Percentiles rank a stretch among this genome's conserved stretches.
phyloP scores from a whole-genome alignment of 2,329 filamentous ascomycete genomes.

The Niveomyces coronatus region DNA sequence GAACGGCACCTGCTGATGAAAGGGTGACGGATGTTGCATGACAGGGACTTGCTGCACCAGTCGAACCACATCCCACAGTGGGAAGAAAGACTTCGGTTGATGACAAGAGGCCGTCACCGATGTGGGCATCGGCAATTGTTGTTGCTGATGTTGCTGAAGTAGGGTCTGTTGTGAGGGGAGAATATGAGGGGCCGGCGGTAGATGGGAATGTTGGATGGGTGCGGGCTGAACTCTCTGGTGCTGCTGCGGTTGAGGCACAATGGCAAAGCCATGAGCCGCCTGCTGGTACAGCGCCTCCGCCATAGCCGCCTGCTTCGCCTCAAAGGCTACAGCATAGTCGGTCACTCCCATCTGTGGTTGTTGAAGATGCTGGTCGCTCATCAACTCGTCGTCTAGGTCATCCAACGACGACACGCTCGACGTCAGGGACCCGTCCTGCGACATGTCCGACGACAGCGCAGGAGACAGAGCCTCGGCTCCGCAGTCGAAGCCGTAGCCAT shows the following conservation, averaged over 20 bases:
- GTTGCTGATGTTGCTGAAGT: conserved; percentile 23
- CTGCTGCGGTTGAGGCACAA: too few species aligned
- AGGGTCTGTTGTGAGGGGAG: conserved; percentile 16
- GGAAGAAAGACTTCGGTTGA: conserved; percentile 37
- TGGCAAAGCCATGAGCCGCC: too few species aligned
- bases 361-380: conserved; percentile 36
- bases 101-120: conserved; percentile 28
- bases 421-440: conserved; percentile 45
- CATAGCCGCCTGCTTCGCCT: conserved; percentile 34
- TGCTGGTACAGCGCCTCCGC: conserved; percentile 26
- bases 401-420: conserved; percentile 44
- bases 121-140: conserved; percentile 20
- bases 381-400: conserved; percentile 39
- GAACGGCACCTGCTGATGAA: conserved; percentile 43
- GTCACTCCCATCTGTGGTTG: too few species aligned
- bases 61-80: conserved; percentile 42
- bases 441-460: conserved; percentile 36
- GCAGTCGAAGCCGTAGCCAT: conserved; percentile 32
- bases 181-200: too few species aligned
- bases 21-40: conserved; percentile 38
- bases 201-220: conserved; percentile 8
- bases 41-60: conserved; percentile 39
- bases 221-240: conserved; percentile 28
- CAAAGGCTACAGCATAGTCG: conserved; percentile 34
- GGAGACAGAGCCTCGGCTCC: conserved; percentile 38